Conservation (phyloP, 257 asterid species). For the Salvia rosmarinus region DNA sequence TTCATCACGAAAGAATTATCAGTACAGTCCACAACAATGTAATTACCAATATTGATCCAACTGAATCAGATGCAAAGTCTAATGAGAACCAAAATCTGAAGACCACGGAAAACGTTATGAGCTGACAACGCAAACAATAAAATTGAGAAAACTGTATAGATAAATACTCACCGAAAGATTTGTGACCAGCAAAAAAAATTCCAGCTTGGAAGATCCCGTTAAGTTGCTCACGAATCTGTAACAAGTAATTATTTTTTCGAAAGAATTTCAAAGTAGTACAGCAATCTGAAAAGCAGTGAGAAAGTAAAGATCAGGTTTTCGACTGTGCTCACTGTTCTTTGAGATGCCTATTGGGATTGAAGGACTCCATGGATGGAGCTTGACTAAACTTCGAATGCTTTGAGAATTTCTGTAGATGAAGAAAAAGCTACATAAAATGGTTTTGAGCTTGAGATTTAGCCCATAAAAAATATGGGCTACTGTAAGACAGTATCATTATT, state of each 20-base stretch:
- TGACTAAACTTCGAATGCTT: conserved; percentile 24
- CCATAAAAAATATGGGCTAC: neutral
- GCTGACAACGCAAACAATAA: conserved; percentile 7
- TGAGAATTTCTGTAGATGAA: neutral
- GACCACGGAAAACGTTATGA: conserved; percentile 12
- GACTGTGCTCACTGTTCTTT: conserved; percentile 64
- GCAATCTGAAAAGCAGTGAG: neutral
- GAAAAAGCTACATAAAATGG: neutral
- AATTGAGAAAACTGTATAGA: neutral
- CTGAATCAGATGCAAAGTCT: conserved; percentile 56
- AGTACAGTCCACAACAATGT: neutral
- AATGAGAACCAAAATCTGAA: conserved; percentile 57
- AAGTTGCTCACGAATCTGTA: conserved; percentile 86
- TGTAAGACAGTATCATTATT: no score
- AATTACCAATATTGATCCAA: conserved; percentile 46
- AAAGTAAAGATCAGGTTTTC: neutral
- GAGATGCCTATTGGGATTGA: conserved; percentile 68
- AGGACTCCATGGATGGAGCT: conserved; percentile 58
- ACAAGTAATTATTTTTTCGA: neutral
- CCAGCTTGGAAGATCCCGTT: conserved; percentile 69
- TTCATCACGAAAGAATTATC: neutral
- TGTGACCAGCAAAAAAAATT: conserved; percentile 55
- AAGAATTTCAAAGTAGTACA: neutral
- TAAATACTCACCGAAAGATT: conserved; percentile 47
- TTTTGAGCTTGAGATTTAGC: neutral